Conservation (phyloP, 148 eudicot species). For the Salicornia ramosissima region DNA sequence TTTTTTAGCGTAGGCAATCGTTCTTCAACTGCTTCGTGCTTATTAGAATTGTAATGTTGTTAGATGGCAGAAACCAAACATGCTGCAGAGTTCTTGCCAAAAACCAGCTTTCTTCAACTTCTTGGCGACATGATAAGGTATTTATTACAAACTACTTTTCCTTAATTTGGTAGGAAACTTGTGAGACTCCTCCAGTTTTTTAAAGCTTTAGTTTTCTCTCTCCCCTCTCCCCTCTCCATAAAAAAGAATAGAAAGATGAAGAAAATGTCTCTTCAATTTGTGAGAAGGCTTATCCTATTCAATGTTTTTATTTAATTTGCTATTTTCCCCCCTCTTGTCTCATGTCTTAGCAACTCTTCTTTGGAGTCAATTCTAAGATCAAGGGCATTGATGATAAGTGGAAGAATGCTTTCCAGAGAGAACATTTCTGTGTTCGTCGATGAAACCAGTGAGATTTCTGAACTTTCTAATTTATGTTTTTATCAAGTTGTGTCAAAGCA, state of each 20-base stretch:
- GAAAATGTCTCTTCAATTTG: not conserved
- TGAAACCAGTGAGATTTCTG: constrained; percentile 49
- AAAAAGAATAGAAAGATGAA: not conserved
- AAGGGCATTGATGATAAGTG: constrained; percentile 81
- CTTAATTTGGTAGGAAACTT: not conserved
- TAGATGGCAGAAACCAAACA: constrained; percentile 80
- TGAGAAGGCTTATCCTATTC: not conserved
- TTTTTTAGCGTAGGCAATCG: not conserved
- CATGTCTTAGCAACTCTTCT: constrained; percentile 42
- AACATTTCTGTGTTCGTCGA: constrained; percentile 41
- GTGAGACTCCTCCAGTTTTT: not conserved
- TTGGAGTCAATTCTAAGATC: constrained; percentile 67
- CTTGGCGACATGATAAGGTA: constrained; percentile 74
- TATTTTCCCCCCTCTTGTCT: not conserved
- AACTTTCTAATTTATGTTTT: not conserved
- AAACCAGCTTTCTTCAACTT: constrained; percentile 66
- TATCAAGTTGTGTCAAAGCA: not conserved
- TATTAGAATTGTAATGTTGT: constrained; percentile 18
- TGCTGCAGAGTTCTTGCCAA: constrained; percentile 64
- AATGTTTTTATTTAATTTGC: not conserved
- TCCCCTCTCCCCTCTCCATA: not conserved
- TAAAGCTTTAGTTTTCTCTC: not conserved
- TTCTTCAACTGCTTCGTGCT: not conserved
- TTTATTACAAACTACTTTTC: not conserved
- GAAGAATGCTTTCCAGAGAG: constrained; percentile 80